Base-by-base conservation (phyloP, 305 asterid species). In the Galium porrigens region DNA sequence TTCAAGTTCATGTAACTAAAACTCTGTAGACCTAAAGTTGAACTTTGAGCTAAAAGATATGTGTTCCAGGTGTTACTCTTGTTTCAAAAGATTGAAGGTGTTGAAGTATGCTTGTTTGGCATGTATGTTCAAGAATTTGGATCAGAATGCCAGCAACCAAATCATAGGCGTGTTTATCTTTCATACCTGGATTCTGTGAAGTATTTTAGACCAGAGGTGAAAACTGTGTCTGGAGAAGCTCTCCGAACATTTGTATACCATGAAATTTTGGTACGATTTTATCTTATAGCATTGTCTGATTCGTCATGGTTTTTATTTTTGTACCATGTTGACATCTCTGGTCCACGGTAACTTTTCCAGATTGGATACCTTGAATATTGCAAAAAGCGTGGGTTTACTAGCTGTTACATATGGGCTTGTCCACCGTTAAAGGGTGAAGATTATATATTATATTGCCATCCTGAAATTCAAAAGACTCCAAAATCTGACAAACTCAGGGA, bases 121-220 rank as follows among this genome's bases (percentile, higher is more conserved):
- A 92, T 92, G 98, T 92, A 89, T 48, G 95, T 92, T 74, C 98
- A 92, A 81, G 98, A 92, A 82, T 92, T 85, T 72, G 98, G 98
- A 83, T 80, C 96, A 49, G 98, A 92, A 71, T 92, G 98, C 63
- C 83, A 76, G 78, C 98, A 89, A 75, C 96, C 98, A 66, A 92
- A 92, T 81, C 95, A 89, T 79, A 90, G 98, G 51, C 88, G 98
- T 72, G 96, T 91, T 76, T 87, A 91, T 84, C 95, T 92, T 70
- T 89, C 98, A 25, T 89, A 89, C 78, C 83, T 92, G 64, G 98
- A 92, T 81, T 92, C 98, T 57, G 96, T 92, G 56, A 92, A 92
- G 86, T 92, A 92, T 80, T 92, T 92, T 81, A 81, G 95, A 76
- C 98, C 98, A 10, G 98, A 89, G 72, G 83, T 92, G 72, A 92